Base-by-base conservation (phyloP, 495 filamentous ascomycete species). In the Penicillium atrosanguineum region DNA sequence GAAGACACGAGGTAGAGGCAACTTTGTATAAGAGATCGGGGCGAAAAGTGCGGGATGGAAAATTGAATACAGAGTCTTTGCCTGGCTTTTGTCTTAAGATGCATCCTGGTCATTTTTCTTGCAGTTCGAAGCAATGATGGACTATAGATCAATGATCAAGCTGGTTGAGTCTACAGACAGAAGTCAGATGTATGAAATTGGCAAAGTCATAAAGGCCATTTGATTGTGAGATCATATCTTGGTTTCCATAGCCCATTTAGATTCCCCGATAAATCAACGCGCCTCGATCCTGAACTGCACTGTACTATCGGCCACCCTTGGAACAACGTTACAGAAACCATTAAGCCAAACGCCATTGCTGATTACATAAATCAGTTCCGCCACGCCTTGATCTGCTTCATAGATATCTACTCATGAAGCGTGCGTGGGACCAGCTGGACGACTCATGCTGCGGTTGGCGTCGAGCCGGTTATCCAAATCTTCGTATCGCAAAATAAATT, bases 401-500 rank as follows among this genome's bases (percentile, higher is more conserved):
- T 46, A 6, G 52, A 34, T 31, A 14, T 52, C 38, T 51, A 49
- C 48, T 76, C 62, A 78, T 74, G 74, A 76, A 56, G 68, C 65
- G 37, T 72, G 72, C n/a, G 72, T 56, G 31, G 70, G 69, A 39
- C 67, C 71, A 38, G 69, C 53, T 41, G 46, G 23, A 25, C 73
- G 72, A 28, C 58, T 56, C 29, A 73, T 49, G 9, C 53, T 63
- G 19, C 75, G 66, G 44, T 69, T 71, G 40, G 72, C 68, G 41
- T 78, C 75, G 53, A 78, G 61, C 44, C 70, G 74, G 64, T 79
- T 79, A 59, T 94, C 89, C 54, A 95, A 71, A 64, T 91, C 84
- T 52, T 86, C 84, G 56, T 92, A 94, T 56, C 89, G 78, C 18
- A 95, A 78, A 19, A 88, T 85, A 56, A 93, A 85, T 58, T 91